phyloP scores from a whole-genome alignment of 1,284 basidiomycete genomes.

The Phlebopus sp. region DNA sequence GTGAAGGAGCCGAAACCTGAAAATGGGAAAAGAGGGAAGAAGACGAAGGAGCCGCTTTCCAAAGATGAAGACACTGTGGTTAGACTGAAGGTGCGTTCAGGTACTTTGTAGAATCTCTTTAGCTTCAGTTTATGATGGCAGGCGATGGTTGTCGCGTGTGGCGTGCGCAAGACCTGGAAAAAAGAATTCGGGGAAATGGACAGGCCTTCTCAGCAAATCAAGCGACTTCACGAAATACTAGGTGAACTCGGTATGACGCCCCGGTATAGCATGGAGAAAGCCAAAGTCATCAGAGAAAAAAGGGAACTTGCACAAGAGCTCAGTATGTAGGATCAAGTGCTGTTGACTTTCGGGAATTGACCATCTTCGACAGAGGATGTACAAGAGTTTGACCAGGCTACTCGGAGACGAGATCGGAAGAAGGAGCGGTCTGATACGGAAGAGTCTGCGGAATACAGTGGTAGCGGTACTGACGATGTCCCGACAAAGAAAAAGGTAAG shows the following conservation, averaged over 20 bases:
- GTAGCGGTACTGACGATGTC: slow-evolving; percentile 34
- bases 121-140: slow-evolving; percentile 22
- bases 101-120: background rate
- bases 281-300: slow-evolving; percentile 65
- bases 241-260: slow-evolving; percentile 77
- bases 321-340: slow-evolving; percentile 45
- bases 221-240: slow-evolving; percentile 62
- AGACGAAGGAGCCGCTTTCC: slow-evolving; percentile 29
- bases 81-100: slow-evolving; percentile 48
- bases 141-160: slow-evolving; percentile 75
- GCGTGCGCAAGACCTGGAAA: slow-evolving; percentile 78
- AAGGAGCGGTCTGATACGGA: slow-evolving; percentile 16
- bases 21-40: slow-evolving; percentile 28
- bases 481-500: slow-evolving; percentile 40
- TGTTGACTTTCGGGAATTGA: background rate
- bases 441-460: slow-evolving; percentile 14
- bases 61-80: slow-evolving; percentile 63
- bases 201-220: slow-evolving; percentile 61
- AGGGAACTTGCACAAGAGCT: slow-evolving; percentile 79
- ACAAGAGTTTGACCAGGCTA: slow-evolving; percentile 51
- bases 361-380: slow-evolving; percentile 54
- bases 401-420: slow-evolving; percentile 22
- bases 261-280: slow-evolving; percentile 75
- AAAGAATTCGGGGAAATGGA: slow-evolving; percentile 69
- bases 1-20: slow-evolving; percentile 21